These are phyloP conservation scores for Tetratostichococcus sp. DNA, from an alignment of 139 green algal species.

Conservation along the genomic window DNA sequence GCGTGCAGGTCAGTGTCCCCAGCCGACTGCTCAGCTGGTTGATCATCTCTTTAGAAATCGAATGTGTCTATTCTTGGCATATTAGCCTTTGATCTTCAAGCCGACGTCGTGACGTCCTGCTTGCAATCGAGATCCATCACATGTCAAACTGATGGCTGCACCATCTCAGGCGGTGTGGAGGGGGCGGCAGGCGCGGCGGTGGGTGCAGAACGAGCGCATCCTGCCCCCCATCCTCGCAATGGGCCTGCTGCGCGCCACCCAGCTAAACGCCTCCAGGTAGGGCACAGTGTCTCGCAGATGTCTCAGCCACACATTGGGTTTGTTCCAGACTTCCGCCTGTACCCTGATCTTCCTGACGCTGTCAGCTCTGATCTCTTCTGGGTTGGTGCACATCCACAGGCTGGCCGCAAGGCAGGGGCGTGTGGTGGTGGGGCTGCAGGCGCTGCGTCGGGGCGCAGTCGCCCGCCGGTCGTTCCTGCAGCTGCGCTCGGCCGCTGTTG, in stretches of 20 bases:
- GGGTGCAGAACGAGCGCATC: conserved; percentile 20
- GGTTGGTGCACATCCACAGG: conserved; percentile 16
- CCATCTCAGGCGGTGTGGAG: conserved; percentile 42
- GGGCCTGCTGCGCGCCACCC: conserved; percentile 6
- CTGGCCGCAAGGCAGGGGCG: background rate
- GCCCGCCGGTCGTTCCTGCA: conserved; percentile 26
- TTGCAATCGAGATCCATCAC: too few relatives aligned
- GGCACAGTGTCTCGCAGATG: background rate
- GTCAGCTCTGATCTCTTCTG: too few relatives aligned
- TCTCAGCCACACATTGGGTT: too few relatives aligned
- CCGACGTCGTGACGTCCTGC: too few relatives aligned
- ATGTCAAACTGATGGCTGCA: conserved; percentile 9
- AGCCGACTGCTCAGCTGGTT: background rate
- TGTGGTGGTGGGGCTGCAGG: conserved; percentile 28
- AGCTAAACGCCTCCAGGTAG: background rate
- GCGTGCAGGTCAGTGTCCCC: conserved; percentile 14
- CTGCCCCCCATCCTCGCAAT: conserved; percentile 21
- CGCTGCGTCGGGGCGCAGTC: conserved; percentile 3
- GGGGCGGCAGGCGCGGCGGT: conserved; percentile 18
- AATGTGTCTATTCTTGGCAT: too few relatives aligned
- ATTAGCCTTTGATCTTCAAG: too few relatives aligned
- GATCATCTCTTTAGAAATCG: too few relatives aligned
- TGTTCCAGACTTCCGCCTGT: too few relatives aligned
- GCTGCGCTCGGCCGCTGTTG: conserved; percentile 6
- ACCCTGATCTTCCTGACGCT: too few relatives aligned